These are phyloP conservation scores for Boletus reticuloceps DNA, from an alignment of 768 basidiomycete genomes.

Conservation along the genomic window DNA sequence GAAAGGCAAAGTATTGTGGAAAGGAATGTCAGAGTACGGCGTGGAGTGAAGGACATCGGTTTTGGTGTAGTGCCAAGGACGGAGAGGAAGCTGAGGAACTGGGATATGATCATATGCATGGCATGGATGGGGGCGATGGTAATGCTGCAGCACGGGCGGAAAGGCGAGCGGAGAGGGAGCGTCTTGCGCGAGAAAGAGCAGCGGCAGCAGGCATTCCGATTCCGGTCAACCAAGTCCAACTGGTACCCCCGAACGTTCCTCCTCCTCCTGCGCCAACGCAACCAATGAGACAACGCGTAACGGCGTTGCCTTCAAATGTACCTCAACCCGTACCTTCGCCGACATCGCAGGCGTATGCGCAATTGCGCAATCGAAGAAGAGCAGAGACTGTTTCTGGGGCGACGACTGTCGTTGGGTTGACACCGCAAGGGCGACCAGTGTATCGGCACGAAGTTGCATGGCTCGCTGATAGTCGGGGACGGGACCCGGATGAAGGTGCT, in stretches of 20 bases:
- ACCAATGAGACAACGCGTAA: conserved; percentile 26
- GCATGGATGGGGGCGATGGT: conserved; percentile 11
- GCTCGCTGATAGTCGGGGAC: conserved; percentile 21
- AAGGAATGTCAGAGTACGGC: conserved; percentile 96
- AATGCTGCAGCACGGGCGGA: conserved; percentile 26
- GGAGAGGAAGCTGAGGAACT: conserved; percentile 41
- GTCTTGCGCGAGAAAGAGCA: conserved; percentile 25
- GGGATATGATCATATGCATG: conserved; percentile 27
- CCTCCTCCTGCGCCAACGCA: conserved; percentile 18
- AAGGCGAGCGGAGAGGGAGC: conserved; percentile 39
- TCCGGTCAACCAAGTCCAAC: conserved; percentile 11
- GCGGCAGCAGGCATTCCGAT: conserved; percentile 10
- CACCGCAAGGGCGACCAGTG: conserved; percentile 26
- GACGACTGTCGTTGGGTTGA: conserved; percentile 25
- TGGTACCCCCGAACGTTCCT: conserved; percentile 11
- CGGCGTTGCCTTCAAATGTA: conserved; percentile 27
- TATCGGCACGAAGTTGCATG: conserved; percentile 30
- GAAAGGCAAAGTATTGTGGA: conserved; percentile 98
- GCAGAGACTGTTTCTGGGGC: conserved; percentile 35
- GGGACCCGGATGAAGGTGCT: conserved; percentile 18
- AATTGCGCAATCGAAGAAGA: conserved; percentile 29
- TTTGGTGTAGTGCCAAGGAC: conserved; percentile 81
- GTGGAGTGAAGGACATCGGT: conserved; percentile 95
- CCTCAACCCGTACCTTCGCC: conserved; percentile 23
- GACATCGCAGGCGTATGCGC: conserved; percentile 14